Base-by-base conservation (phyloP, 352 stramenopile species). In the Globisporangium lucens region DNA sequence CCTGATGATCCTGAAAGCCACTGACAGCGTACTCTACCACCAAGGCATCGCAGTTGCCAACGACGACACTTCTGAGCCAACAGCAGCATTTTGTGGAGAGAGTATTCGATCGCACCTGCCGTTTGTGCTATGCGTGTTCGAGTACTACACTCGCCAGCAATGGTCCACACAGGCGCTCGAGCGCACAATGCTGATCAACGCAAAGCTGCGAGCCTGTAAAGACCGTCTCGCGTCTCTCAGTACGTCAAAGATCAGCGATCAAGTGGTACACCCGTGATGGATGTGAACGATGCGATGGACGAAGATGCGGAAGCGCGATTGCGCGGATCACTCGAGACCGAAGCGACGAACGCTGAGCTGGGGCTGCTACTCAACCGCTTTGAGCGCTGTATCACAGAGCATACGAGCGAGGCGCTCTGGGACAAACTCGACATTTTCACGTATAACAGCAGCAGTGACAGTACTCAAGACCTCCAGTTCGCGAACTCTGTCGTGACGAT, bases 361-460 rank as follows among this genome's bases (percentile, higher is more conserved):
- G 38, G 53, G 27, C 52, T 74, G 30, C 70, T 82, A 3, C 24
- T 78, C 0, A 82, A 82, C 65, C 68, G 72, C 10, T 82, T 77
- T 56, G 75, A 82, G 43, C 76, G 72, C n/a, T 70, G 75, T 0
- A 61, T 61, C 4, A 73, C 75, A 12, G 75, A 82, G 33, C 69
- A 68, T 46, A 76, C 68, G 7, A 72, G 66, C 0, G 73, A 79
- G 15, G 59, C 36, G 0, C 29, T 77, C 41, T 52, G 70, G 33
- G 46, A 57, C 24, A 56, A 35, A n/a, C n/a, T 73, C n/a, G 51
- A 61, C 15, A 3, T 38, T 22, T 4, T 66, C 1, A 38, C 35
- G 3, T 43, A 58, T n/a, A 53, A 35, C 3, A 51, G 35, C 24
- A 36, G 1, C 67, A 57, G 51, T 29, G 9, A 22, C 56, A 30